Percentiles rank a stretch among this genome's conserved stretches.
Conservation (phyloP, 306 rosid species). For the Cyclanthera cordifolia region DNA sequence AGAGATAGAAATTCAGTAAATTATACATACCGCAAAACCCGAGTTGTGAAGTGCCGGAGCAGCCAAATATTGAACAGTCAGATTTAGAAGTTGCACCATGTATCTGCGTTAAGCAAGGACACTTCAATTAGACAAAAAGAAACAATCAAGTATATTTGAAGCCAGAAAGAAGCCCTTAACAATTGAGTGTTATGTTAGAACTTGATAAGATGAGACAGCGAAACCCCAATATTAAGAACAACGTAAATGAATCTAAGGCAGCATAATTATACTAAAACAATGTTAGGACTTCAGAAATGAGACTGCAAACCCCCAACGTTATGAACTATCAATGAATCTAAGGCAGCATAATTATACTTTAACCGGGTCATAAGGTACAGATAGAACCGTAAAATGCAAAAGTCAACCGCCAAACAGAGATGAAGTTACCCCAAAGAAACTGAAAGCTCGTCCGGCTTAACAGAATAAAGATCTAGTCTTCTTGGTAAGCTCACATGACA, state of each 20-base stretch:
- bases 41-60: conserved; percentile 95
- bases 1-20: conserved; percentile 10
- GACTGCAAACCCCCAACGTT: not conserved
- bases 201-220: too few species aligned
- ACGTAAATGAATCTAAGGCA: too few species aligned
- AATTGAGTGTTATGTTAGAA: too few species aligned
- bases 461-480: conserved; percentile 89
- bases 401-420: conserved; percentile 9
- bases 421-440: conserved; percentile 71
- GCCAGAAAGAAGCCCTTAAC: not conserved
- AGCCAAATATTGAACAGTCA: conserved; percentile 73
- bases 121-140: conserved; percentile 18
- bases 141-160: not conserved
- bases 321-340: conserved; percentile 16
- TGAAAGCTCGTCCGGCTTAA: conserved; percentile 83
- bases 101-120: conserved; percentile 43
- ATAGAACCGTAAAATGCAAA: not conserved
- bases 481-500: conserved; percentile 84
- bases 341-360: conserved; percentile 3
- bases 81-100: conserved; percentile 91
- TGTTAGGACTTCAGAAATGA: conserved; percentile 5
- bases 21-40: conserved; percentile 86
- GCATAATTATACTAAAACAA: too few species aligned
- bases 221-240: too few species aligned
- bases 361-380: not conserved